A percentile compares a stretch with the other conserved stretches of the same genome.
Evolutionary conservation across 2,329 filamentous ascomycete species (phyloP).

Genomic region (Proliferodiscus dingleyae): DNA sequence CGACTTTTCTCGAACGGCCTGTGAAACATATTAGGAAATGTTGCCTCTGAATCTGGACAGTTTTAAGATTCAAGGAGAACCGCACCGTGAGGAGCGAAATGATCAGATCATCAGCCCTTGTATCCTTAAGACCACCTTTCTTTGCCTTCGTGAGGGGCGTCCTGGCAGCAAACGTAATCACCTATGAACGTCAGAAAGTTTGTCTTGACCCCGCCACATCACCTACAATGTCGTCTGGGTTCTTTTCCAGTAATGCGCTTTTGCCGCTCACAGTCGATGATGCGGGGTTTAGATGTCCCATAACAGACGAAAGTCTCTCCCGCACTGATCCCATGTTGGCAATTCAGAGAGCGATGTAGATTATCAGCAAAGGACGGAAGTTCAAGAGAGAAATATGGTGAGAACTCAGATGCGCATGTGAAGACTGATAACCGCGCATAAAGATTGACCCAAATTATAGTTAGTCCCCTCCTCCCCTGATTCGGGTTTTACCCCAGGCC

Average conservation of each 20-base stretch:
- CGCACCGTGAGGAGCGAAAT: constrained; percentile 75
- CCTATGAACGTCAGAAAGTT: constrained; percentile 33
- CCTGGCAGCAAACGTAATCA: constrained; percentile 81
- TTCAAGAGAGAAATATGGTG: background rate
- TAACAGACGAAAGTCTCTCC: constrained; percentile 32
- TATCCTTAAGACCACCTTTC: constrained; percentile 93
- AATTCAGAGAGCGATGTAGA: background rate
- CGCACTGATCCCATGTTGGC: constrained; percentile 19
- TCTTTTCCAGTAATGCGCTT: constrained; percentile 65
- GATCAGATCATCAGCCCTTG: constrained; percentile 76
- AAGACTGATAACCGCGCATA: background rate
- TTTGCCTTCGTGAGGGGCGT: constrained; percentile 88
- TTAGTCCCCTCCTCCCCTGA: too few relatives aligned
- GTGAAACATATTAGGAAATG: background rate
- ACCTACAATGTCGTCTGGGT: constrained; percentile 78
- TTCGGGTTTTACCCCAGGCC: too few relatives aligned
- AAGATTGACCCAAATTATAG: background rate
- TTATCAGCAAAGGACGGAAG: background rate
- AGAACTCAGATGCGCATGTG: background rate
- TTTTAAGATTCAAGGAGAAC: constrained; percentile 41
- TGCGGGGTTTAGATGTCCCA: constrained; percentile 34
- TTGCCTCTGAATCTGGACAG: background rate
- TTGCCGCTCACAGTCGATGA: constrained; percentile 39
- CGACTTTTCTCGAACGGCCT: constrained; percentile 7
- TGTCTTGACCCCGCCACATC: constrained; percentile 33